Evolutionary conservation across 306 rosid genomes (phyloP).

Genomic region (Fragaria nilgerrensis): DNA sequence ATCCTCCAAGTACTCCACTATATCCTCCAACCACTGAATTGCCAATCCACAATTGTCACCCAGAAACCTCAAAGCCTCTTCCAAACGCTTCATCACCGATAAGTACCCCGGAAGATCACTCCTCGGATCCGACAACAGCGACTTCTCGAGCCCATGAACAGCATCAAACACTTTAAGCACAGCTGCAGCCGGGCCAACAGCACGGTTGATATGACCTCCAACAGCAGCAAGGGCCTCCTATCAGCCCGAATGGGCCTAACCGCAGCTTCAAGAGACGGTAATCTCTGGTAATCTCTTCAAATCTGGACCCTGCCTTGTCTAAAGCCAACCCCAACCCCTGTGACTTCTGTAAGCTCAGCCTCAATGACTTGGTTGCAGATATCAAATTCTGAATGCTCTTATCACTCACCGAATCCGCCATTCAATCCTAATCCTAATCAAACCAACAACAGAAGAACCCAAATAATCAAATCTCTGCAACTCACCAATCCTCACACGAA

Average conservation of each 20-base stretch:
- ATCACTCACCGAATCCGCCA: conserved; percentile 57
- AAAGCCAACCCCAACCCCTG: conserved; percentile 64
- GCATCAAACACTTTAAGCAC: conserved; percentile 98
- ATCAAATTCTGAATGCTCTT: conserved; percentile 50
- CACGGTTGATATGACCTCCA: conserved; percentile 95
- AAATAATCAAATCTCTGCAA: conserved; percentile 15
- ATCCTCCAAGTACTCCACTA: conserved; percentile 93
- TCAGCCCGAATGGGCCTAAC: conserved; percentile 92
- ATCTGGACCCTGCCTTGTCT: conserved; percentile 74
- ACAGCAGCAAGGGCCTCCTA: conserved; percentile 82
- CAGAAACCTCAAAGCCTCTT: conserved; percentile 87
- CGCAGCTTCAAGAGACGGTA: conserved; percentile 75
- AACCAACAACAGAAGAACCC: conserved; percentile 8
- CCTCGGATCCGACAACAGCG: conserved; percentile 74
- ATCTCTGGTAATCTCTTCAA: conserved; percentile 68
- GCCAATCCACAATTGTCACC: conserved; percentile 92
- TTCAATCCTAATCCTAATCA: conserved; percentile 36
- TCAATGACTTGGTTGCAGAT: conserved; percentile 71
- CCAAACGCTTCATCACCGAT: conserved; percentile 84
- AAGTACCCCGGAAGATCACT: conserved; percentile 80
- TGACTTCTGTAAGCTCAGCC: conserved; percentile 77
- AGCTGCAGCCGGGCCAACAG: conserved; percentile 95
- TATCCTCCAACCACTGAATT: conserved; percentile 96
- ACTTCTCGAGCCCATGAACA: conserved; percentile 94
- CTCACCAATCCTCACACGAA: conserved; percentile 19